Conservation (phyloP, 371 early-diverging fungal genomes). For the Actinomortierella ambigua region DNA sequence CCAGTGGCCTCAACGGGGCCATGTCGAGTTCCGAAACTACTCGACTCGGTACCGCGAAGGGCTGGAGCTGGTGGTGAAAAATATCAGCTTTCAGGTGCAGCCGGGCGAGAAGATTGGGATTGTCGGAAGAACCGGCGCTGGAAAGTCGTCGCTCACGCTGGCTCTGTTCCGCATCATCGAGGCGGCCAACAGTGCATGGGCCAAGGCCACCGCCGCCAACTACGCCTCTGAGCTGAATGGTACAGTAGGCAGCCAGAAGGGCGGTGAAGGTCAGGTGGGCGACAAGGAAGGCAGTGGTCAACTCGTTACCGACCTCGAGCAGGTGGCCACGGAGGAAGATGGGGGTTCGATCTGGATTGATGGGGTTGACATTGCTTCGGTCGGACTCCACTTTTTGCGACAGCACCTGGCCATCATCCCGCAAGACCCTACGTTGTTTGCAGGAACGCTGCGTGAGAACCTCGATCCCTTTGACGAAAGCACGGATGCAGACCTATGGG, state of each 20-base stretch:
- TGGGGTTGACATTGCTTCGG: slow-evolving; percentile 61
- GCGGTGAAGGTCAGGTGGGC: too few relatives aligned
- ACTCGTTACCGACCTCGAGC: slow-evolving; percentile 2
- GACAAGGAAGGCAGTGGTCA: neutral
- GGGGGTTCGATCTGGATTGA: slow-evolving; percentile 60
- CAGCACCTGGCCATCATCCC: slow-evolving; percentile 70
- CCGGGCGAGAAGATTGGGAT: slow-evolving; percentile 51
- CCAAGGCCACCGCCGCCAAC: slow-evolving; percentile 46
- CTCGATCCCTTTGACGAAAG: slow-evolving; percentile 71
- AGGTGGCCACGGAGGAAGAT: slow-evolving; percentile 16
- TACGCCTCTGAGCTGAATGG: slow-evolving; percentile 57
- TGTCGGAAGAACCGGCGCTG: slow-evolving; percentile 62
- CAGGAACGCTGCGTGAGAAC: slow-evolving; percentile 73
- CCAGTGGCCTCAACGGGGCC: slow-evolving; percentile 73
- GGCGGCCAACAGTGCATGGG: slow-evolving; percentile 55
- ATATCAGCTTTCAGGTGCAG: slow-evolving; percentile 46
- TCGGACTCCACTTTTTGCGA: slow-evolving; percentile 72
- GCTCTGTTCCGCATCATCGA: slow-evolving; percentile 75
- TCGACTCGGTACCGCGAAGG: slow-evolving; percentile 65
- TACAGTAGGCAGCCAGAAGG: neutral
- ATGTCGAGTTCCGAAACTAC: slow-evolving; percentile 63
- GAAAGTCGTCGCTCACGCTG: slow-evolving; percentile 65
- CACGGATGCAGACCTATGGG: slow-evolving; percentile 78
- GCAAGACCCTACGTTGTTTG: slow-evolving; percentile 88
- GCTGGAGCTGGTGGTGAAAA: slow-evolving; percentile 68